These are phyloP conservation scores for Raffaelea deltoideospora DNA, from an alignment of 2,329 filamentous ascomycete species.

Conservation along the genomic window DNA sequence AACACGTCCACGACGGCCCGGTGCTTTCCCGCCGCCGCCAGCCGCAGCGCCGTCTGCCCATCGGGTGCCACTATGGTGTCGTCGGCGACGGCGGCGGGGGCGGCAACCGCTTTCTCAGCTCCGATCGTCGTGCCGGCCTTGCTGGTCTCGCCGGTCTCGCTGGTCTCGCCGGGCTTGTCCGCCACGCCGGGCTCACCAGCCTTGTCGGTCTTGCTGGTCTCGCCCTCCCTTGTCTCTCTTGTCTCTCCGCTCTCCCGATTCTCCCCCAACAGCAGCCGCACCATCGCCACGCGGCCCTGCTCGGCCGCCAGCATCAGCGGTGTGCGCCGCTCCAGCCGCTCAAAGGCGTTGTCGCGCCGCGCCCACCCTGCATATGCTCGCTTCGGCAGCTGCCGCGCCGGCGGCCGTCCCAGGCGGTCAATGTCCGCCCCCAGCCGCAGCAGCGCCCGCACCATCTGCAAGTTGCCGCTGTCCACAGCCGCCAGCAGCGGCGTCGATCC, in stretches of 20 bases:
- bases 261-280: constrained; percentile 23
- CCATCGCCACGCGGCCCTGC: constrained; percentile 23
- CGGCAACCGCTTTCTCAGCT: too few relatives aligned
- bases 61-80: constrained; percentile 28
- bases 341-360: not conserved
- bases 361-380: not conserved
- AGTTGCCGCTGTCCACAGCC: constrained; percentile 17
- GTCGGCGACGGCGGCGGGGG: constrained; percentile 25
- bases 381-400: not conserved
- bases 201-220: too few relatives aligned
- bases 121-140: too few relatives aligned
- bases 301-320: constrained; percentile 28
- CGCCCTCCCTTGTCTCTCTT: too few relatives aligned
- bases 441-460: constrained; percentile 19
- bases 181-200: too few relatives aligned
- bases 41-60: constrained; percentile 27
- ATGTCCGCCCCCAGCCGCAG: constrained; percentile 20
- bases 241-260: too few relatives aligned
- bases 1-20: constrained; percentile 27
- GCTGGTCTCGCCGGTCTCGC: too few relatives aligned
- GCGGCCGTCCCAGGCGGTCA: constrained; percentile 13
- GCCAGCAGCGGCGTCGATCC: constrained; percentile 21
- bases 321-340: constrained; percentile 21
- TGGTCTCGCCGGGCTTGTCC: too few relatives aligned
- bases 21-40: constrained; percentile 25